Percentiles rank a stretch among this genome's conserved stretches.
Evolutionary conservation across 306 rosid species (phyloP).

Genomic region (Lathyrus aphaca): DNA sequence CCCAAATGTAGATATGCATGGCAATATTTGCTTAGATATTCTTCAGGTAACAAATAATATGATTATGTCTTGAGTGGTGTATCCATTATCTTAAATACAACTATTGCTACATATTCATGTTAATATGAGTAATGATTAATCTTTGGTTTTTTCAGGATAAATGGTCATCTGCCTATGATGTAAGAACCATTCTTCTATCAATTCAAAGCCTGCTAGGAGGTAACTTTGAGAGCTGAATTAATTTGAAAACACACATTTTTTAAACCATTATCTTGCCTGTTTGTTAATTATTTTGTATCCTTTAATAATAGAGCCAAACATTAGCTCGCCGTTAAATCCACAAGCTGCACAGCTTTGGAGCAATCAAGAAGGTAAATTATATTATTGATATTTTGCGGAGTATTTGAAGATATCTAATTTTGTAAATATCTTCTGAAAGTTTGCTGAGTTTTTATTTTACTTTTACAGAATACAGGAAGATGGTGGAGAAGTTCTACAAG

Average conservation of each 20-base stretch:
- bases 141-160: conserved; percentile 29
- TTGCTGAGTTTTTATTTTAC: conserved; percentile 7
- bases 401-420: neutral
- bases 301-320: conserved; percentile 69
- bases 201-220: conserved; percentile 70
- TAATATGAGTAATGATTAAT: neutral
- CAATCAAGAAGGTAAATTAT: conserved; percentile 83
- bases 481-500: conserved; percentile 95
- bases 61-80: neutral
- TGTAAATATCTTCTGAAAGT: neutral
- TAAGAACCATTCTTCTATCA: conserved; percentile 45
- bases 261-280: neutral
- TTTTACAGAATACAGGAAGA: conserved; percentile 81
- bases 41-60: conserved; percentile 69
- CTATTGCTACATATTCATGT: too few relatives aligned
- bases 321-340: conserved; percentile 84
- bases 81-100: neutral
- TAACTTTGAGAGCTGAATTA: conserved; percentile 19
- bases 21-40: conserved; percentile 95
- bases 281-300: neutral
- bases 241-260: neutral
- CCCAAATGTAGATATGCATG: conserved; percentile 84
- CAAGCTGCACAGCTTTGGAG: conserved; percentile 96
- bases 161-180: conserved; percentile 47
- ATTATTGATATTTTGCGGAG: neutral